Percentiles rank a stretch among this genome's conserved stretches.
These are phyloP conservation scores for Viridothelium virens DNA, from an alignment of 495 filamentous ascomycete genomes.

Conservation along the genomic window DNA sequence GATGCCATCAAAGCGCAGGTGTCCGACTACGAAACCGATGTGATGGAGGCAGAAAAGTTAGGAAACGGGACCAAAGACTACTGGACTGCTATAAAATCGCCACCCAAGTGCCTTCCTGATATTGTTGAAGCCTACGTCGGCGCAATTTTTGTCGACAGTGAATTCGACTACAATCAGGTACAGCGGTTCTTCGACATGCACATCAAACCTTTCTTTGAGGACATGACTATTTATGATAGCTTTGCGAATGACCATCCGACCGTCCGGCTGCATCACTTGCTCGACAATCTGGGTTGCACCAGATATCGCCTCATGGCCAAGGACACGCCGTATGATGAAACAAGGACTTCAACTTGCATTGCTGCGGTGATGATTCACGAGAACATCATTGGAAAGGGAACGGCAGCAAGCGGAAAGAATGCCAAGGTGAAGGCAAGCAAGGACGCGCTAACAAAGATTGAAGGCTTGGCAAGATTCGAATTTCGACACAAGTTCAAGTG, in stretches of 20 bases:
- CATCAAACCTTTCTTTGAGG: slow-evolving; percentile 70
- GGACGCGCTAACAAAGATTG: slow-evolving; percentile 52
- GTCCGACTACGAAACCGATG: slow-evolving; percentile 58
- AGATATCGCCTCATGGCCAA: slow-evolving; percentile 49
- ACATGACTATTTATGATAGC: slow-evolving; percentile 82
- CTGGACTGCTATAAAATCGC: slow-evolving; percentile 61
- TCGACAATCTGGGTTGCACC: slow-evolving; percentile 47
- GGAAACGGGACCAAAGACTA: slow-evolving; percentile 60
- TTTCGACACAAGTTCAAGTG: slow-evolving; percentile 58
- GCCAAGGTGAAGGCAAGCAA: slow-evolving; percentile 69
- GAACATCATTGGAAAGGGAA: slow-evolving; percentile 45
- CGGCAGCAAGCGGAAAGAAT: slow-evolving; percentile 55
- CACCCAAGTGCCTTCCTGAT: slow-evolving; percentile 83
- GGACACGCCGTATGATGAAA: slow-evolving; percentile 39
- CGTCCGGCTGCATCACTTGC: slow-evolving; percentile 46
- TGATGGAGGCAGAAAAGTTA: slow-evolving; percentile 49
- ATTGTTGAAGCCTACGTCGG: slow-evolving; percentile 85
- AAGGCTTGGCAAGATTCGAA: slow-evolving; percentile 48
- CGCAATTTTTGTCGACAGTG: slow-evolving; percentile 85
- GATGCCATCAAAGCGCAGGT: slow-evolving; percentile 54
- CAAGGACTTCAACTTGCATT: slow-evolving; percentile 35
- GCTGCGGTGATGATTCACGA: slow-evolving; percentile 75
- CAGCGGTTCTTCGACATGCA: slow-evolving; percentile 67
- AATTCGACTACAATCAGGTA: slow-evolving; percentile 57
- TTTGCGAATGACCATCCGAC: slow-evolving; percentile 85